Base-by-base conservation (phyloP, 208 protist genomes). In the Trypanosoma scelopori region DNA sequence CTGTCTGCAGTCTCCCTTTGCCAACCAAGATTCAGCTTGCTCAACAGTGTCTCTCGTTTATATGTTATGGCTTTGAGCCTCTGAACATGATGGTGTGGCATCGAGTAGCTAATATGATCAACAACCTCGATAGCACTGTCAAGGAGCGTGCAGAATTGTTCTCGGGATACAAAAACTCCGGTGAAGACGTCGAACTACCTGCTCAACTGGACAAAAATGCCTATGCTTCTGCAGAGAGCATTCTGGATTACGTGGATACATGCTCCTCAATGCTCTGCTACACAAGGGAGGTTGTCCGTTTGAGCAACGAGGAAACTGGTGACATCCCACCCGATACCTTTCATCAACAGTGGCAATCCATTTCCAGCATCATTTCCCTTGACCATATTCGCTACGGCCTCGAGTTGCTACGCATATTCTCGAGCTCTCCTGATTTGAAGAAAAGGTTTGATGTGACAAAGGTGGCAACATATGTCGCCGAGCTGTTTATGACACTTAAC, bases 1-100 rank as follows among this genome's bases (percentile, higher is more conserved):
- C 76, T 16, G 66, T 75, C n/a, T 92, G 80, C 47, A 81, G 78
- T 59, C 69, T 95, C 43, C 84, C 84, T 0, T 70, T 95, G 15
- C 82, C 81, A 4, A 95, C 84, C 1, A 89, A 92, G 76, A 86
- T 93, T 50, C 71, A 87, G 37, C 83, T 95, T 12, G 65, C 89
- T 23, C 79, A 91, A 53, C 86, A 95, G 72, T 86, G 65, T 60
- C 78, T 82, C 55, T 82, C 84, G 0, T 92, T 95, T 77, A 63
- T 95, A 46, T 78, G 78, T 42, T 84, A 86, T 59, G 89, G 89
- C 13, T 93, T 95, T 76, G 89, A 95, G 48, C 84, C 84, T 20
- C 74, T 95, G 11, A 89, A 65, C 52, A 76, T 58, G 16, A 95
- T 95, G 86, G 62, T 60, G 15, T 90, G 82, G 77, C 9, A 45